These are phyloP conservation scores for Ambrosia trifida DNA, from an alignment of 129 eudicot species.

Conservation along the genomic window DNA sequence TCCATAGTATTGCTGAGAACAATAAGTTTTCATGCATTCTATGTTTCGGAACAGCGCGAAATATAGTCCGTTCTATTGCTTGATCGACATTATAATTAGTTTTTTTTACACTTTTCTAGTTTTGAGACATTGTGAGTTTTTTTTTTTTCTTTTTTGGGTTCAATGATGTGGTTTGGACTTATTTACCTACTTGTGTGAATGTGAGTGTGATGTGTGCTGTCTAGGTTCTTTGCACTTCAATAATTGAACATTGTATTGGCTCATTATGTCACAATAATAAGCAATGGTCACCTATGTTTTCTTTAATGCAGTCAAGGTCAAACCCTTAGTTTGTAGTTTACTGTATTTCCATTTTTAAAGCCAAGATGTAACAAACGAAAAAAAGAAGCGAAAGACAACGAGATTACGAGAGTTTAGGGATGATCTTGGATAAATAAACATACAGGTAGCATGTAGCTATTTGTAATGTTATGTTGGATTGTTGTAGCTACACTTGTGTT, in stretches of 20 bases:
- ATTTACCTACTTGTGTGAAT: neutral
- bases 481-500: neutral
- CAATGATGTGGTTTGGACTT: constrained; percentile 10
- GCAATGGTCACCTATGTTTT: neutral
- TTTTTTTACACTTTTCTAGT: neutral
- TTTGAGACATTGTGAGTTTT: neutral
- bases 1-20: too few relatives aligned
- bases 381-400: neutral
- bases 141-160: neutral
- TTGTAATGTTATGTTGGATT: constrained; percentile 9
- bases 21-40: neutral
- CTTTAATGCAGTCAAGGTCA: constrained; percentile 6
- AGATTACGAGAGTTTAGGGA: neutral
- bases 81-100: neutral
- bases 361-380: neutral
- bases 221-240: constrained; percentile 25
- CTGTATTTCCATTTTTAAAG: neutral
- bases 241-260: neutral
- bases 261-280: constrained; percentile 13
- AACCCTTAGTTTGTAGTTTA: neutral
- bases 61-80: neutral
- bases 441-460: neutral
- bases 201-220: constrained; percentile 20
- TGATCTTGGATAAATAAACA: neutral
- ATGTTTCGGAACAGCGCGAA: neutral